Evolutionary conservation across 768 basidiomycete species (phyloP), one percentile per base, ranked within the genome.

Genomic region (Trichaptum fuscoviolaceum): DNA sequence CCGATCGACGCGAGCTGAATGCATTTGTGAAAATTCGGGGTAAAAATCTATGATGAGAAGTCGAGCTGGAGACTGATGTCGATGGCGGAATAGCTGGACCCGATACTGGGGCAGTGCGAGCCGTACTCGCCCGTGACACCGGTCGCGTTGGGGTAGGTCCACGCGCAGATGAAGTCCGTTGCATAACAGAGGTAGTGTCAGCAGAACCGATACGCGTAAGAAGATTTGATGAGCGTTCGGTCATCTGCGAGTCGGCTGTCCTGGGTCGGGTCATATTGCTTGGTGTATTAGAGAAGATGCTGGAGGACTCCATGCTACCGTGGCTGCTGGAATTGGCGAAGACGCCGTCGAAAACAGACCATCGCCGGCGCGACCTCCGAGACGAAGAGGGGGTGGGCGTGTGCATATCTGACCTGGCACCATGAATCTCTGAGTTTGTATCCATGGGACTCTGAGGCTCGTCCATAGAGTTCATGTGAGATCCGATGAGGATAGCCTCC

Each of bases 11-110:
- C 18, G 78, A 75, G 67, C 81, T 73, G 66, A 93, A 84, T 5
- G 89, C 88, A 68, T 84, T 84, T 67, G 83, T 85, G 63, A 93
- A 78, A 65, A 93, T 83, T 30, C 91, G 85, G 10, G 91, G 88
- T 63, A 93, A 72, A 73, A 92, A 90, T 25, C 90, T 84, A 23
- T 87, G 81, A n/a, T 83, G 81, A 12, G 70, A 65, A 57, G 73
- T 71, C 35, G 69, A 69, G 59, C 63, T 25, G 67, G 73, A 9
- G 66, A 66, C 6, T 59, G 67, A 35, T 26, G 24, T 20, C 42
- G 42, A 52, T 52, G 2, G 42, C 15, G 42, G 42, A 52, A 52
- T 52, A 15, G 35, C 2, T 25, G 18, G 35, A 23, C 36, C 30
- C 18, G 64, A 57, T 58, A 34, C 42, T 8, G 64, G 25, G 17